Percentiles rank a stretch among this genome's conserved stretches.
phyloP scores from a whole-genome alignment of 2,329 filamentous ascomycete species.

The Paracamarosporium sp. region DNA sequence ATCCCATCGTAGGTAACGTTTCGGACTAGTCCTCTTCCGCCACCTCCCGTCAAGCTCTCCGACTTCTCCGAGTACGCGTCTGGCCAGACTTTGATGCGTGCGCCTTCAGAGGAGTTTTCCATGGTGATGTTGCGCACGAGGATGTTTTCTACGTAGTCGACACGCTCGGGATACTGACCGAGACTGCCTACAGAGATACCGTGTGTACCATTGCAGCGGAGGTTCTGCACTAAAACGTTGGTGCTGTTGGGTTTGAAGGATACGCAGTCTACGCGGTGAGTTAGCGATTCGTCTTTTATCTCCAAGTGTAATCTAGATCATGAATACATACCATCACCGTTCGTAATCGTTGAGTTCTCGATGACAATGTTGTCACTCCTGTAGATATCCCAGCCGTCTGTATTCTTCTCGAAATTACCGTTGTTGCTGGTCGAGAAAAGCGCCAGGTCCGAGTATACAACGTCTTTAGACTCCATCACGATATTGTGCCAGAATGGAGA shows the following conservation, averaged over 20 bases:
- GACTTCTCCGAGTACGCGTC: constrained; percentile 63
- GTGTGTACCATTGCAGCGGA: constrained; percentile 73
- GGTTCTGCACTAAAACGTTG: constrained; percentile 70
- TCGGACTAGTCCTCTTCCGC: constrained; percentile 65
- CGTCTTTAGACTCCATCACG: constrained; percentile 70
- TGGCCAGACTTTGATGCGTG: constrained; percentile 78
- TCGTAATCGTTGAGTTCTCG: constrained; percentile 69
- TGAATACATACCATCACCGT: constrained; percentile 57
- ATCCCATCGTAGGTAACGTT: constrained; percentile 74
- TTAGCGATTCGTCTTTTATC: background rate
- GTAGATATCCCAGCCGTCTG: constrained; percentile 70
- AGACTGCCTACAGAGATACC: constrained; percentile 75
- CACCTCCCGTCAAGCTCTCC: constrained; percentile 69
- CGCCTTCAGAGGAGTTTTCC: constrained; percentile 62
- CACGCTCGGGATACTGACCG: constrained; percentile 69
- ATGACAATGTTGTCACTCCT: constrained; percentile 68
- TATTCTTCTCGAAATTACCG: constrained; percentile 67
- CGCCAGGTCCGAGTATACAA: constrained; percentile 68
- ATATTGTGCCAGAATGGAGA: constrained; percentile 69
- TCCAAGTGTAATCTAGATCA: background rate
- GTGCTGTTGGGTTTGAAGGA: constrained; percentile 78
- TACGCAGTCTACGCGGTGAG: constrained; percentile 63
- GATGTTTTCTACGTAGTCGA: constrained; percentile 72
- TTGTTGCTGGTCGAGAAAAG: constrained; percentile 64
- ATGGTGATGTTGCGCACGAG: constrained; percentile 56